phyloP scores from a whole-genome alignment of 164 flowering plant genomes.

The Tetracentron sinense region DNA sequence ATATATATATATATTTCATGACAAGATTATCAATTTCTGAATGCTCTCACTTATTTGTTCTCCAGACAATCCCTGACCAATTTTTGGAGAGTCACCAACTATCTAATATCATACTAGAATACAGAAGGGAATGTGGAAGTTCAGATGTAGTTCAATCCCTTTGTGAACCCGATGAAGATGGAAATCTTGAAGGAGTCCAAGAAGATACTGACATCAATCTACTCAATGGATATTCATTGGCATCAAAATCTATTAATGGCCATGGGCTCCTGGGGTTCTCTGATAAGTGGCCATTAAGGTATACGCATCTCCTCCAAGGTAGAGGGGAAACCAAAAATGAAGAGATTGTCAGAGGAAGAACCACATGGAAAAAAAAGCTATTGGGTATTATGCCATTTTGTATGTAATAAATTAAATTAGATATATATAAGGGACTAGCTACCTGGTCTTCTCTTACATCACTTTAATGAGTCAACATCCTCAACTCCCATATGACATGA shows the following conservation, averaged over 20 bases:
- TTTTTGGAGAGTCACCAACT: constrained; percentile 43
- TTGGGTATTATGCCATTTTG: no score
- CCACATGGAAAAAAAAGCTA: no score
- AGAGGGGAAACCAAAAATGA: constrained; percentile 36
- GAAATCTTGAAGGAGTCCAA: constrained; percentile 8
- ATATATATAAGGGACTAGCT: no score
- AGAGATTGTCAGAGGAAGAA: constrained; percentile 57
- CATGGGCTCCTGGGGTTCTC: constrained; percentile 23
- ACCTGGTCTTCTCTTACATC: no score
- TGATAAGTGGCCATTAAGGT: constrained; percentile 20
- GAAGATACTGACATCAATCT: constrained; percentile 7
- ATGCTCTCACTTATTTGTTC: neutral
- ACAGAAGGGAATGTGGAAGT: constrained; percentile 50
- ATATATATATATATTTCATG: no score
- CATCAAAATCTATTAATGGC: constrained; percentile 30
- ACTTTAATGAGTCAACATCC: no score
- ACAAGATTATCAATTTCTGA: neutral
- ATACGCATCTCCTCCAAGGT: constrained; percentile 52
- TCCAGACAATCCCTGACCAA: constrained; percentile 44
- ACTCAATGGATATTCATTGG: constrained; percentile 31
- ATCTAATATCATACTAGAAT: constrained; percentile 36
- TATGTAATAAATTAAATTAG: no score
- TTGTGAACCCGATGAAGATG: constrained; percentile 40
- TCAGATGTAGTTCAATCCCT: constrained; percentile 51
- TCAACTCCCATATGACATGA: no score